These are phyloP conservation scores for Corynespora cassiicola DNA, from an alignment of 2,329 filamentous ascomycete species.

Conservation along the genomic window DNA sequence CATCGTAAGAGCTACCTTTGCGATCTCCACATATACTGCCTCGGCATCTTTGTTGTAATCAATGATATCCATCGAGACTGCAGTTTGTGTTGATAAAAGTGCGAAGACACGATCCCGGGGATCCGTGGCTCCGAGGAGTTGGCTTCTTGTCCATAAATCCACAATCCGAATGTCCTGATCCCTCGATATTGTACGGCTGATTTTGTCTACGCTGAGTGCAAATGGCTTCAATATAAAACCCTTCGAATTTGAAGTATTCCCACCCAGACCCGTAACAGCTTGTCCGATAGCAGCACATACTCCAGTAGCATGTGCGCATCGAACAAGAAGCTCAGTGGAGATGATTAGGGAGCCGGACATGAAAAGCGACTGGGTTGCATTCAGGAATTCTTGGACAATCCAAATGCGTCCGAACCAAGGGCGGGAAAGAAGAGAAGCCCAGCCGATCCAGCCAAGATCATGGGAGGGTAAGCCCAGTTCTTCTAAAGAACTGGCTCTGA, in stretches of 20 bases:
- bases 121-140: slow-evolving; percentile 13
- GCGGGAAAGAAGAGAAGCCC: slow-evolving; percentile 11
- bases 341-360: slow-evolving; percentile 13
- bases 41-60: slow-evolving; percentile 7
- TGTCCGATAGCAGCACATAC: slow-evolving; percentile 1
- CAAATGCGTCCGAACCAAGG: slow-evolving; percentile 16
- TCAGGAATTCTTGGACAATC: slow-evolving; percentile 17
- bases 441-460: slow-evolving; percentile 9
- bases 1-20: slow-evolving; percentile 1
- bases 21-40: slow-evolving; percentile 5
- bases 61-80: slow-evolving; percentile 8
- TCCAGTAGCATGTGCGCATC: slow-evolving; percentile 8
- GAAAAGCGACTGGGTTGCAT: slow-evolving; percentile 8
- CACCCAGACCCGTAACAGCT: neutral
- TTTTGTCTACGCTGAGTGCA: slow-evolving; percentile 1
- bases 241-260: neutral
- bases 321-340: slow-evolving; percentile 5
- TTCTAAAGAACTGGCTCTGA: slow-evolving; percentile 1
- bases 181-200: neutral
- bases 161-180: slow-evolving; percentile 2
- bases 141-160: slow-evolving; percentile 11
- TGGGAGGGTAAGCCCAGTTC: slow-evolving; percentile 2
- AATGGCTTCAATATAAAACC: slow-evolving; percentile 1
- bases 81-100: slow-evolving; percentile 11
- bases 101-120: slow-evolving; percentile 14